These are phyloP conservation scores for Tylopilus subfusipes DNA, from an alignment of 768 basidiomycete genomes.

Conservation along the genomic window DNA sequence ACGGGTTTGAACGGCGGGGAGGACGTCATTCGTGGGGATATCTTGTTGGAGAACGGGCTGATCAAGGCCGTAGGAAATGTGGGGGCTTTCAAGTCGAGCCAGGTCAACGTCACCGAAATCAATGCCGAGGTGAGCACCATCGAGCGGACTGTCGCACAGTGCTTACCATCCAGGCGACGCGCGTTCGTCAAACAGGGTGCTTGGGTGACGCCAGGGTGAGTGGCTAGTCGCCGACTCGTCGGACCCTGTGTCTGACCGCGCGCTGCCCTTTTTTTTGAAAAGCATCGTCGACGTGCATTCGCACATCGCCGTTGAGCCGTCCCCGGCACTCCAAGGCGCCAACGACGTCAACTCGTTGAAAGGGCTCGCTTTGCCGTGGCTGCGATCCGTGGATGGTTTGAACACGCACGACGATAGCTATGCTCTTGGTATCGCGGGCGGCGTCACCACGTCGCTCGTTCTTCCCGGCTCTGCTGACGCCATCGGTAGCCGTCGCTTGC, in stretches of 20 bases:
- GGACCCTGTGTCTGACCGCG: neutral
- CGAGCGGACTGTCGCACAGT: too few relatives aligned
- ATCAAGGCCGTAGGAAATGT: conserved; percentile 50
- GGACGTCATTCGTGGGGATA: conserved; percentile 54
- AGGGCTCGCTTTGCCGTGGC: conserved; percentile 47
- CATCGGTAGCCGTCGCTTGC: conserved; percentile 43
- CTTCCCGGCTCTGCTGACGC: conserved; percentile 66
- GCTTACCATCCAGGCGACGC: neutral
- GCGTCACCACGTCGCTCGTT: conserved; percentile 70
- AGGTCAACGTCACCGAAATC: conserved; percentile 33
- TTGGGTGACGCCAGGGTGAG: conserved; percentile 60
- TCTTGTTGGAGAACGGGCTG: conserved; percentile 63
- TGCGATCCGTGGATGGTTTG: conserved; percentile 67
- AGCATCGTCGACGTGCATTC: conserved; percentile 55
- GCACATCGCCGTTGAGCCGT: conserved; percentile 45
- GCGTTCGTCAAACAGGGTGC: conserved; percentile 37
- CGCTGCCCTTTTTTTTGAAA: neutral
- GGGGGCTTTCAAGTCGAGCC: neutral
- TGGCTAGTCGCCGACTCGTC: too few relatives aligned
- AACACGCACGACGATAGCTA: conserved; percentile 73
- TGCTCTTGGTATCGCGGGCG: conserved; percentile 58
- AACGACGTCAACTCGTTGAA: conserved; percentile 55
- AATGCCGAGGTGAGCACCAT: conserved; percentile 35
- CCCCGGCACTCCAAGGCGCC: conserved; percentile 41
- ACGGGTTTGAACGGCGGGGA: conserved; percentile 59